Percentiles rank a stretch among this genome's conserved stretches.
These are phyloP conservation scores for Andrographis paniculata DNA, from an alignment of 305 asterid genomes.

Conservation along the genomic window DNA sequence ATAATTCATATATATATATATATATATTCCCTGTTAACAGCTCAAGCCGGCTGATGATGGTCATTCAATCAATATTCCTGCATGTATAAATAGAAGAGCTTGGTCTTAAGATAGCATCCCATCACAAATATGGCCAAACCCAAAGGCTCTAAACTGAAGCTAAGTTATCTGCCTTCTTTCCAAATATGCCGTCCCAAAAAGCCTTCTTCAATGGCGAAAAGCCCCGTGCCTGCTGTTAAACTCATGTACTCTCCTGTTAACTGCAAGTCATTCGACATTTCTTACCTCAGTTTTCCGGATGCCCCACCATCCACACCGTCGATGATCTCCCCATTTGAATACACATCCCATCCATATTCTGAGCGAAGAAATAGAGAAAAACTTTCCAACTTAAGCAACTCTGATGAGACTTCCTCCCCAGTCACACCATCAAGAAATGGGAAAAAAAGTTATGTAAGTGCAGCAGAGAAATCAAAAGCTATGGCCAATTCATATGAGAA, in stretches of 20 bases:
- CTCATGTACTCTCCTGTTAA: constrained; percentile 24
- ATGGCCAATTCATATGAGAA: constrained; percentile 16
- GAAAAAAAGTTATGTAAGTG: constrained; percentile 7
- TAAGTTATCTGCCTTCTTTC: constrained; percentile 39
- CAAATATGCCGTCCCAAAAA: constrained; percentile 54
- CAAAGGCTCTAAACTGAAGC: constrained; percentile 14
- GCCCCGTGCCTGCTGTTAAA: constrained; percentile 23
- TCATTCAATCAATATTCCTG: neutral
- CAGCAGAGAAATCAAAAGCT: constrained; percentile 14
- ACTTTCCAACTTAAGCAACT: constrained; percentile 26
- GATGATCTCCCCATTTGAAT: constrained; percentile 17
- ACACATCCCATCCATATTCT: constrained; percentile 2
- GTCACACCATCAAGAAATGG: constrained; percentile 11
- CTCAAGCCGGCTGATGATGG: constrained; percentile 26
- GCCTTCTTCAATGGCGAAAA: constrained; percentile 27
- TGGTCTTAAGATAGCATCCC: neutral
- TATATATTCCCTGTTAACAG: constrained; percentile 2
- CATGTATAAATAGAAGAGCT: neutral
- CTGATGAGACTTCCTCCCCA: constrained; percentile 16
- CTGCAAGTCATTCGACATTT: constrained; percentile 27
- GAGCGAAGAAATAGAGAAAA: constrained; percentile 15
- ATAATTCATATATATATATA: neutral
- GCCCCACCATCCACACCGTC: constrained; percentile 61
- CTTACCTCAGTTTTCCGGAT: constrained; percentile 35
- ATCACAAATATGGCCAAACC: constrained; percentile 37